phyloP scores from a whole-genome alignment of 169 alveolate genomes.

The Eimeria acervulina region DNA sequence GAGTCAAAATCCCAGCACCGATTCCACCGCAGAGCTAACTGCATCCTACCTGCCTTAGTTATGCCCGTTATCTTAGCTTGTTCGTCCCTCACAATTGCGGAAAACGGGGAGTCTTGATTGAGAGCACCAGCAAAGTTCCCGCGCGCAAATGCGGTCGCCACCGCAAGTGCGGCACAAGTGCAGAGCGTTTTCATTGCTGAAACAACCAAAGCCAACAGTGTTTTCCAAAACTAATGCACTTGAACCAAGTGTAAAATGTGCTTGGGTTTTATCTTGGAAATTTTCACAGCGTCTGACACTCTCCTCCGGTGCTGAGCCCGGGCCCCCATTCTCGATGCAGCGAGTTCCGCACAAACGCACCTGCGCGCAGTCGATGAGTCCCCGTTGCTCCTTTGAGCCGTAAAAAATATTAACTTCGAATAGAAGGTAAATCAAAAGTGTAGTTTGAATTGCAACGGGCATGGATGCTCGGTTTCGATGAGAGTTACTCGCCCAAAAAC shows the following conservation, averaged over 20 bases:
- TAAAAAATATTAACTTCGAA: neutral
- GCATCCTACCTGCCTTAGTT: neutral
- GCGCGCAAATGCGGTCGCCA: slow-evolving; percentile 62
- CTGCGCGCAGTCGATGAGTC: neutral
- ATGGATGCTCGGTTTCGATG: neutral
- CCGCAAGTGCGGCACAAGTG: slow-evolving; percentile 70
- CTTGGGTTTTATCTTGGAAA: neutral
- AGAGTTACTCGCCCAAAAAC: neutral
- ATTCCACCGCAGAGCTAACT: neutral
- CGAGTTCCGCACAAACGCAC: slow-evolving; percentile 38
- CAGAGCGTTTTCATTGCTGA: slow-evolving; percentile 64
- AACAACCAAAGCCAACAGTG: neutral
- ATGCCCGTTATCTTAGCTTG: neutral
- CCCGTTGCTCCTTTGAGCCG: neutral
- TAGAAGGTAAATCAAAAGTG: neutral
- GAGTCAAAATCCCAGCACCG: neutral
- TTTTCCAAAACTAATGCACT: neutral
- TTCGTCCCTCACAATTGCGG: neutral
- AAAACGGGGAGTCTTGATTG: neutral
- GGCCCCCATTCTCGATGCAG: slow-evolving; percentile 48
- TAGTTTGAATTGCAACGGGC: neutral
- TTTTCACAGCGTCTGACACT: neutral
- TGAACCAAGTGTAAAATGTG: neutral
- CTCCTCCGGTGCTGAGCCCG: slow-evolving; percentile 52
- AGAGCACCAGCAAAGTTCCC: slow-evolving; percentile 25